These are phyloP conservation scores for Meyerozyma guilliermondii DNA, from an alignment of 1,139 yeast species.

Conservation along the genomic window DNA sequence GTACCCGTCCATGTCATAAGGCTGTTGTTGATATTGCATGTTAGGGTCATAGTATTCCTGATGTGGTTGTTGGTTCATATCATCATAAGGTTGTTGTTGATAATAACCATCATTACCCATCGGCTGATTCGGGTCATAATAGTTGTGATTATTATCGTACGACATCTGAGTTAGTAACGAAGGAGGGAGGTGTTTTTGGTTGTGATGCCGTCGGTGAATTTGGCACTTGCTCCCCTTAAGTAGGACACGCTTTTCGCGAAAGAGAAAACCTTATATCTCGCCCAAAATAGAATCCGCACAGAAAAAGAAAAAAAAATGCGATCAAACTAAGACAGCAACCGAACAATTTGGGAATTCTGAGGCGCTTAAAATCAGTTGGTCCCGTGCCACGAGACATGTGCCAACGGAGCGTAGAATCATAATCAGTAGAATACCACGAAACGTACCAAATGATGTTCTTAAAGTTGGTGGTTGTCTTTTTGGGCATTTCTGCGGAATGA, in stretches of 20 bases:
- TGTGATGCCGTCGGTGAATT: neutral
- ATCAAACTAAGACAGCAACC: constrained; percentile 2
- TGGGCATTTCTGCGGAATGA: too few relatives aligned
- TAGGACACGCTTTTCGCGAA: neutral
- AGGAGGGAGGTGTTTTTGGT: neutral
- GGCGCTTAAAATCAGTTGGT: neutral
- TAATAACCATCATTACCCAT: constrained; percentile 40
- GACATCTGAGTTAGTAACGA: constrained; percentile 40
- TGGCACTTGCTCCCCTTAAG: neutral
- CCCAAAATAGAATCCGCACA: constrained; percentile 2
- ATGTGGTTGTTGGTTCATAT: constrained; percentile 17
- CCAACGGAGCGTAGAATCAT: too few relatives aligned
- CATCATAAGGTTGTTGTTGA: constrained; percentile 43
- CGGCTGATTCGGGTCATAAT: constrained; percentile 44
- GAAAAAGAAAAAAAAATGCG: neutral
- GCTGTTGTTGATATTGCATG: constrained; percentile 50
- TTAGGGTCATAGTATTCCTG: constrained; percentile 43
- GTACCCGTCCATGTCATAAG: constrained; percentile 45
- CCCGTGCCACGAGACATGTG: neutral
- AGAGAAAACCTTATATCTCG: neutral
- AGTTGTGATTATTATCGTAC: constrained; percentile 47
- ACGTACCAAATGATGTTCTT: too few relatives aligned
- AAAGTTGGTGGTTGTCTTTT: too few relatives aligned
- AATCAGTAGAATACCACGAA: too few relatives aligned
- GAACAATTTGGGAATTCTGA: neutral